Evolutionary conservation across 2,329 filamentous ascomycete genomes (phyloP).

Genomic region (Colletotrichum navitas): DNA sequence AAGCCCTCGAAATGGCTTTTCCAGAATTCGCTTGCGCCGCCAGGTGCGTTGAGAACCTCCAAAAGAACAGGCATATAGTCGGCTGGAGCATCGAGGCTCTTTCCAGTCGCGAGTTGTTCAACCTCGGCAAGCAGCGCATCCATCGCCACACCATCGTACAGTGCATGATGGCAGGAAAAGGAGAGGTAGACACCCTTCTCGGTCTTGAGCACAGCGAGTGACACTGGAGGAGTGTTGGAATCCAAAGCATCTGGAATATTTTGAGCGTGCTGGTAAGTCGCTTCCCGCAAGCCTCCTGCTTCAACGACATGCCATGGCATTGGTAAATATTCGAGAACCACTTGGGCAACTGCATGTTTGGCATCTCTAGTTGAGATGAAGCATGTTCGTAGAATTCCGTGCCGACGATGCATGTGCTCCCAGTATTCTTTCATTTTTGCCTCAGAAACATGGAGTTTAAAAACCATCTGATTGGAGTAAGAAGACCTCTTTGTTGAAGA

Average conservation of each 20-base stretch:
- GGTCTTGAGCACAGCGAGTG: slow-evolving; percentile 56
- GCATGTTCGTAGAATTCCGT: slow-evolving; percentile 82
- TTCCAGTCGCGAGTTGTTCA: slow-evolving; percentile 66
- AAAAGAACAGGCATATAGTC: slow-evolving; percentile 75
- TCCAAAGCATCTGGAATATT: slow-evolving; percentile 58
- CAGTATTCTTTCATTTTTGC: slow-evolving; percentile 70
- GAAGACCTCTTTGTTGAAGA: slow-evolving; percentile 65
- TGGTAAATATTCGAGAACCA: slow-evolving; percentile 67
- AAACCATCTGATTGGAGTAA: slow-evolving; percentile 80
- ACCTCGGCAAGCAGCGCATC: slow-evolving; percentile 77
- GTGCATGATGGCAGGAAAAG: slow-evolving; percentile 78
- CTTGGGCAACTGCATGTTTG: slow-evolving; percentile 76
- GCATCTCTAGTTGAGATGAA: slow-evolving; percentile 76
- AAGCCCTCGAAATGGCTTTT: slow-evolving; percentile 65
- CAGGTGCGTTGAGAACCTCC: slow-evolving; percentile 64
- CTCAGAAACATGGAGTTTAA: slow-evolving; percentile 68
- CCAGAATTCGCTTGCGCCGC: slow-evolving; percentile 76
- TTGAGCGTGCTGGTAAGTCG: slow-evolving; percentile 56
- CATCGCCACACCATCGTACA: slow-evolving; percentile 89
- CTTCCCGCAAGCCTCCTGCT: slow-evolving; percentile 50
- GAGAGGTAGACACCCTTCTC: slow-evolving; percentile 55
- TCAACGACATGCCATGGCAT: slow-evolving; percentile 57
- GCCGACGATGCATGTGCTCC: slow-evolving; percentile 71
- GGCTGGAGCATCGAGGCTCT: slow-evolving; percentile 61
- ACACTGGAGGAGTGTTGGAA: slow-evolving; percentile 59